Conservation (phyloP, 139 green algal species). For the Ettlia oleoabundans region DNA sequence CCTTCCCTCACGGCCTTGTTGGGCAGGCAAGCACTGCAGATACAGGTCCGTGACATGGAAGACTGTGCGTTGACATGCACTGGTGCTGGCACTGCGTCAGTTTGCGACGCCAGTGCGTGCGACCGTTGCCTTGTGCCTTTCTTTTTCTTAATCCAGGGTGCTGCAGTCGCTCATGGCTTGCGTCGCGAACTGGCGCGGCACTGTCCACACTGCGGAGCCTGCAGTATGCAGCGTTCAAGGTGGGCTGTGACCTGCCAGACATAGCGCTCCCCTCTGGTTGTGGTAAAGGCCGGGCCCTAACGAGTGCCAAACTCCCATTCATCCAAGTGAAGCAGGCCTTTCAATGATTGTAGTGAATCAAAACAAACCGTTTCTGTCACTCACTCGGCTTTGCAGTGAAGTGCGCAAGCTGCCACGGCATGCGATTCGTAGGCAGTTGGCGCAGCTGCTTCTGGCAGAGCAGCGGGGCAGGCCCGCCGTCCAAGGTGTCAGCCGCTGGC, state of each 20-base stretch:
- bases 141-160: background rate
- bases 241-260: background rate
- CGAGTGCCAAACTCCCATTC: no score
- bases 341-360: background rate
- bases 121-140: background rate
- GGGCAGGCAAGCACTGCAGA: no score
- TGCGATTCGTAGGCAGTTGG: conserved; percentile 1
- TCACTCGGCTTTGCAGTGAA: background rate
- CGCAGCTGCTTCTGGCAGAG: background rate
- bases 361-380: no score
- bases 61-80: no score
- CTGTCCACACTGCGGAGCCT: background rate
- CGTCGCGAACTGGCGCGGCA: background rate
- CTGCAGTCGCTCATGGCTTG: background rate
- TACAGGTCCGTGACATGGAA: no score
- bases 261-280: no score
- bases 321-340: background rate
- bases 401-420: conserved; percentile 3
- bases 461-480: background rate
- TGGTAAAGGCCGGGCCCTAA: no score
- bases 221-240: background rate
- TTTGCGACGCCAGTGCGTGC: no score
- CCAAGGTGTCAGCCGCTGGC: background rate
- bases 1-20: no score
- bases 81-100: no score